Base-by-base conservation (phyloP, 495 filamentous ascomycete species). In the Hapsidospora chrysogenum region DNA sequence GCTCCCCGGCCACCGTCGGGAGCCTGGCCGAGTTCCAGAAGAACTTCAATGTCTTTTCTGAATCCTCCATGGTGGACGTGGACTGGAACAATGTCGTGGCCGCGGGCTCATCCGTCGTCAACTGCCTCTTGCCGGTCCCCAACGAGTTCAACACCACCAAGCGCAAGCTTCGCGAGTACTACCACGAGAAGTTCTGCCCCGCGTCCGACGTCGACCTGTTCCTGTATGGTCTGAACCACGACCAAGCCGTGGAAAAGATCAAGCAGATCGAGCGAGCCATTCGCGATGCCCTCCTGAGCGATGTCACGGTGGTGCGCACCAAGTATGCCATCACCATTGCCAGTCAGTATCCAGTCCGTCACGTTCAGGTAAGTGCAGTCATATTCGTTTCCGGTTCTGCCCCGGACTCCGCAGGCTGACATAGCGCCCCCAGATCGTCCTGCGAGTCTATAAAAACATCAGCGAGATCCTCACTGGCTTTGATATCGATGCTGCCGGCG, bases 191-290 rank as follows among this genome's bases (percentile, higher is more conserved):
- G 37, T 72, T 86, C 45, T 75, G 76, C 4, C 82, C 81, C 0
- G 80, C 81, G 1, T 85, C 79, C 2, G 83, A 92, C 53, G 77
- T 92, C 17, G 82, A 92, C 51, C 60, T 92, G 13, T 92, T 87
- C 53, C 46, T 92, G 14, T 82, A 85, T 43, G 81, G 80, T 0
- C 58, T 92, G 43, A 71, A 64, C 17, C 77, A 85, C 41, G 63
- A 71, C 33, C 61, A 82, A 42, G 83, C 78, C 0, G 58, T 84
- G 26, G 72, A 82, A 43, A 87, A 87, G 61, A 85, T 92, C 50
- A 73, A 76, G 43, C 58, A 77, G 34, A 85, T 92, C 44, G 83
- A 87, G 42, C 51, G 56, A 7, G 62, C 54, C 8, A 67, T 92
- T 45, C 72, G 69, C 16, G 73, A 85, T 45, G 68, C 74, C 3